Evolutionary conservation across 306 rosid species (phyloP).

Genomic region (Erythrophleum fordii): DNA sequence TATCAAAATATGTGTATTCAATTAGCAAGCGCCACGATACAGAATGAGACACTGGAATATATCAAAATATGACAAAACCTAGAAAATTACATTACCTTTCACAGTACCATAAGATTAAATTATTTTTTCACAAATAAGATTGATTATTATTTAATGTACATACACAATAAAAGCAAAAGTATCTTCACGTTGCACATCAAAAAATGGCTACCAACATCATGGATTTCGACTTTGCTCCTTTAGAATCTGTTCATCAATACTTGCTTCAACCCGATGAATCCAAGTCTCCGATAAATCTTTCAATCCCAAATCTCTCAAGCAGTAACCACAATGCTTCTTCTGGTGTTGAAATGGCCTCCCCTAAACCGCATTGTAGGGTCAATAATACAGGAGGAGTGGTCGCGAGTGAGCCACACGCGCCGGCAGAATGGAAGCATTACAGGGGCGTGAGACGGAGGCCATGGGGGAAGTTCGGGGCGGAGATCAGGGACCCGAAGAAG

Average conservation of each 20-base stretch:
- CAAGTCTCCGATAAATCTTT: neutral
- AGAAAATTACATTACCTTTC: no score
- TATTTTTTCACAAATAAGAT: no score
- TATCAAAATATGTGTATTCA: no score
- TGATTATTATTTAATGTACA: no score
- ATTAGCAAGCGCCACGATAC: no score
- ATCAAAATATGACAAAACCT: no score
- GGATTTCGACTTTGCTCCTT: slow-evolving; percentile 18
- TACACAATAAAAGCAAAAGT: no score
- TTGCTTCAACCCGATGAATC: slow-evolving; percentile 37
- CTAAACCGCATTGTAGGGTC: no score
- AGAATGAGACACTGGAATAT: no score
- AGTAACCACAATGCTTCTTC: neutral
- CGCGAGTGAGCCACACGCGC: neutral
- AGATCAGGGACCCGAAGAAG: slow-evolving; percentile 47
- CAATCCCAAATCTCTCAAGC: neutral
- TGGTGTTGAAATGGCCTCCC: neutral
- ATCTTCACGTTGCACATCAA: neutral
- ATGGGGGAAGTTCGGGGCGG: slow-evolving; percentile 76
- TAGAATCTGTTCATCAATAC: slow-evolving; percentile 36
- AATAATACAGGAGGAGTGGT: neutral
- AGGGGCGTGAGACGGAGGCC: slow-evolving; percentile 70
- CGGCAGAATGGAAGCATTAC: slow-evolving; percentile 31
- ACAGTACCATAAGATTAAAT: no score
- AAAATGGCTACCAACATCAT: slow-evolving; percentile 30